Percentiles rank a stretch among this genome's conserved stretches.
phyloP scores from a whole-genome alignment of 2,329 filamentous ascomycete genomes.

The Laburnicola sp. region DNA sequence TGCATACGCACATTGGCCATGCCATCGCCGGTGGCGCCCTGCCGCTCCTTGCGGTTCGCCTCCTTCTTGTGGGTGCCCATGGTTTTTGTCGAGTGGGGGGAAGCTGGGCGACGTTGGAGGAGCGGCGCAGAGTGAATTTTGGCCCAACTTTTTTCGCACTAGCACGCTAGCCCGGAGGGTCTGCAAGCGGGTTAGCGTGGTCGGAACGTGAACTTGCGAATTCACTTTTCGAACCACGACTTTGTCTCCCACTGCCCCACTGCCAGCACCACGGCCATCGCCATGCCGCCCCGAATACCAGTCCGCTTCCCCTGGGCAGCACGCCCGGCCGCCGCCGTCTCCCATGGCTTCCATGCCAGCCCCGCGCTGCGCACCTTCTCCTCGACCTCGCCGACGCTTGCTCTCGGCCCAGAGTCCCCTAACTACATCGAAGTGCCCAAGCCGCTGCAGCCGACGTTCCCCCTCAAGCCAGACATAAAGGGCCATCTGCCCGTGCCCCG shows the following conservation, averaged over 20 bases:
- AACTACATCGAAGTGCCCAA: conserved; percentile 81
- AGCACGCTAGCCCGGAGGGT: too few species aligned
- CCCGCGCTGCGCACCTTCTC: conserved; percentile 46
- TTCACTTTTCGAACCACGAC: conserved; percentile 17
- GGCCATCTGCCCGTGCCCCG: conserved; percentile 84
- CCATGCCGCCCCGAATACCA: conserved; percentile 49
- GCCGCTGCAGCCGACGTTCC: conserved; percentile 69
- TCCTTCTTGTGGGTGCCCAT: conserved; percentile 97
- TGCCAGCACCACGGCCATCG: conserved; percentile 15
- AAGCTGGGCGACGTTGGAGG: conserved; percentile 17
- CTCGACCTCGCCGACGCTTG: conserved; percentile 48
- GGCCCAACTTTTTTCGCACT: conserved; percentile 11
- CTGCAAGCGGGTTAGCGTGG: too few species aligned
- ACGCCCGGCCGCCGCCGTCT: too few species aligned
- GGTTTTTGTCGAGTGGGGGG: conserved; percentile 23
- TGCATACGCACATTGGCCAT: conserved; percentile 69
- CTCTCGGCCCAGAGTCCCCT: conserved; percentile 81
- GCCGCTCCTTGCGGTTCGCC: conserved; percentile 74
- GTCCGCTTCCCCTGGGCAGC: conserved; percentile 43
- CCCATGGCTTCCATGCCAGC: conserved; percentile 16
- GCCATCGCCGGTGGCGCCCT: conserved; percentile 83
- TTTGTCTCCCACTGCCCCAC: conserved; percentile 19
- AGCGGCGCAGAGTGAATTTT: conserved; percentile 13
- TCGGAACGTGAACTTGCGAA: too few species aligned
- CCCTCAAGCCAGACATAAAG: conserved; percentile 59